These are phyloP conservation scores for Suillus occidentalis DNA, from an alignment of 768 basidiomycete genomes.

Conservation along the genomic window DNA sequence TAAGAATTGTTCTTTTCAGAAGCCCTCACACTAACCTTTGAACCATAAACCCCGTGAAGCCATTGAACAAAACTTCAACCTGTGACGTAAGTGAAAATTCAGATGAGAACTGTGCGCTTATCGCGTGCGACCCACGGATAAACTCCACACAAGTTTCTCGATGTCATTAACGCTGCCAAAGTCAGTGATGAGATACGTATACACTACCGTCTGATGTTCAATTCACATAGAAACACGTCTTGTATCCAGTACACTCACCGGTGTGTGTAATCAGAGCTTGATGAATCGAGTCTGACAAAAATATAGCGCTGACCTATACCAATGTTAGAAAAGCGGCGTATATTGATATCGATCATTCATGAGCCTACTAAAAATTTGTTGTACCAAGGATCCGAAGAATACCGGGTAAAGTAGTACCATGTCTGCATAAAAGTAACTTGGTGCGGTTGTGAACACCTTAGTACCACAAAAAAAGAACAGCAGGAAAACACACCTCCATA, in stretches of 20 bases:
- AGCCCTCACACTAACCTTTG: slow-evolving; percentile 30
- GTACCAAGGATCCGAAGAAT: slow-evolving; percentile 46
- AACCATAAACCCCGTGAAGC: slow-evolving; percentile 47
- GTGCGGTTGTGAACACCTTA: not conserved
- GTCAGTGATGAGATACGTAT: slow-evolving; percentile 41
- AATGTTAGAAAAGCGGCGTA: not conserved
- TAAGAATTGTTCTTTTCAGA: not conserved
- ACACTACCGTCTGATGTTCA: slow-evolving; percentile 32
- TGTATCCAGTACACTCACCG: slow-evolving; percentile 25
- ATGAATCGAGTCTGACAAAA: slow-evolving; percentile 50
- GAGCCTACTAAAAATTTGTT: slow-evolving; percentile 40
- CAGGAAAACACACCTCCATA: slow-evolving; percentile 39
- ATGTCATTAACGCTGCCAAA: slow-evolving; percentile 33
- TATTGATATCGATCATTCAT: not conserved
- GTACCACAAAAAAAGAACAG: not conserved
- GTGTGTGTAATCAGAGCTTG: slow-evolving; percentile 53
- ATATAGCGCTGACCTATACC: slow-evolving; percentile 45
- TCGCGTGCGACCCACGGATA: slow-evolving; percentile 1
- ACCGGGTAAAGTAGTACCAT: slow-evolving; percentile 46
- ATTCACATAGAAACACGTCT: not conserved
- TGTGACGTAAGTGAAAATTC: slow-evolving; percentile 10
- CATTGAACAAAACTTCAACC: slow-evolving; percentile 50
- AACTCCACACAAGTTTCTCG: slow-evolving; percentile 39
- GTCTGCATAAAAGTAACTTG: slow-evolving; percentile 51
- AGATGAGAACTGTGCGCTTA: not conserved